A percentile compares a stretch with the other conserved stretches of the same genome.
These are phyloP conservation scores for Candida michaelii DNA, from an alignment of 805 yeast species.

Conservation along the genomic window DNA sequence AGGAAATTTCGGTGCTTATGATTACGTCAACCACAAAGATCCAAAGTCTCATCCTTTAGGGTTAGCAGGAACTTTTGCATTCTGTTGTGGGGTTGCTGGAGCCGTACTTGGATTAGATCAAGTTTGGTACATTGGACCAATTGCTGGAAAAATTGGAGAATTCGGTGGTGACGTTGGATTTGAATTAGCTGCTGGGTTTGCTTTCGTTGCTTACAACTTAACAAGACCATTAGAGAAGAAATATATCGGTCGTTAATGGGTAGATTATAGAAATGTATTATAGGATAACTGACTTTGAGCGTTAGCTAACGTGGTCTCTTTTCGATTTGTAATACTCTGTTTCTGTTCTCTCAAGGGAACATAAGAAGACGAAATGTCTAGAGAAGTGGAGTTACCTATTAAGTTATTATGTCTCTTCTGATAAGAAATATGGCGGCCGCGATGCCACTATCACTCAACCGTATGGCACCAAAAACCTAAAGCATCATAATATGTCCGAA, in stretches of 20 bases:
- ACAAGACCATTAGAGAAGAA: conserved; percentile 67
- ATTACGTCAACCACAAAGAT: conserved; percentile 61
- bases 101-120: conserved; percentile 86
- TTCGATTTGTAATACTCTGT: neutral
- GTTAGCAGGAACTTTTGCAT: conserved; percentile 71
- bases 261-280: conserved; percentile 4
- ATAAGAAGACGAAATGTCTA: no score
- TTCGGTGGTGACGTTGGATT: conserved; percentile 87
- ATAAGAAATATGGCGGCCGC: no score
- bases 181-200: conserved; percentile 67
- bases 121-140: conserved; percentile 76
- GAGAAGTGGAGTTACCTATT: no score
- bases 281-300: neutral
- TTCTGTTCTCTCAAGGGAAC: neutral
- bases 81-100: conserved; percentile 83
- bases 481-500: neutral
- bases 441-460: neutral
- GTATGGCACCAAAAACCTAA: neutral
- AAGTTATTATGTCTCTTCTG: no score
- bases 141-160: conserved; percentile 60
- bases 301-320: neutral
- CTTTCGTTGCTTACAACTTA: conserved; percentile 59
- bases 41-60: conserved; percentile 68
- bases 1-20: conserved; percentile 59
- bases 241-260: conserved; percentile 51